Evolutionary conservation across 176 grass and related monocot genomes (phyloP).

Genomic region (Hordeum marinum): DNA sequence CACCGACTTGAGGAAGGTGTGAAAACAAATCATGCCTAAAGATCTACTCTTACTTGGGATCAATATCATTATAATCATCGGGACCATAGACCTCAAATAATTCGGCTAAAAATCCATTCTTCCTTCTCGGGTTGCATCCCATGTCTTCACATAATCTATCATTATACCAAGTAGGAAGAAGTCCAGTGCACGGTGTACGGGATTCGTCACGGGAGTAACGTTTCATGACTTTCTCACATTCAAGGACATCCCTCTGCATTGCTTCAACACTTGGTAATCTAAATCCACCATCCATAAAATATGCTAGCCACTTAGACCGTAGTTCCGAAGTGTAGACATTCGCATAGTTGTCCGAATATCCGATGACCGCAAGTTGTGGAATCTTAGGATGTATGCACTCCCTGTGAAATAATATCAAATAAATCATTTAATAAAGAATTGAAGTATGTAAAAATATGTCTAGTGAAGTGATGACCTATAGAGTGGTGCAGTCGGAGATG

Average conservation of each 20-base stretch:
- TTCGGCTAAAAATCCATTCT: background rate
- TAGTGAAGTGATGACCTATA: background rate
- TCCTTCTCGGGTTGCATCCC: background rate
- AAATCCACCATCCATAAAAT: background rate
- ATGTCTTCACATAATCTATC: background rate
- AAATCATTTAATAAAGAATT: background rate
- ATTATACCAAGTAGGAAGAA: background rate
- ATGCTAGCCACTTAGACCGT: background rate
- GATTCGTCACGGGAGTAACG: background rate
- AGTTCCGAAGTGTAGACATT: background rate
- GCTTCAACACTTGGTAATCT: background rate
- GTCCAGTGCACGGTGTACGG: background rate
- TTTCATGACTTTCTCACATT: background rate
- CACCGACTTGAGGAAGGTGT: background rate
- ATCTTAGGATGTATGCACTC: background rate
- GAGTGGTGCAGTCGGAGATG: background rate
- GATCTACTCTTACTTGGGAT: background rate
- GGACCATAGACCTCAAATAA: background rate
- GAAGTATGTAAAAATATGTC: background rate
- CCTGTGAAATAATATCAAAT: background rate
- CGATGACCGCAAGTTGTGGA: background rate
- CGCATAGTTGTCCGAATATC: background rate
- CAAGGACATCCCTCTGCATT: background rate
- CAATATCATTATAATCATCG: background rate
- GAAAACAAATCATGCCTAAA: background rate